phyloP scores from a whole-genome alignment of 2,329 filamentous ascomycete species.

The Escovopsis sp. region DNA sequence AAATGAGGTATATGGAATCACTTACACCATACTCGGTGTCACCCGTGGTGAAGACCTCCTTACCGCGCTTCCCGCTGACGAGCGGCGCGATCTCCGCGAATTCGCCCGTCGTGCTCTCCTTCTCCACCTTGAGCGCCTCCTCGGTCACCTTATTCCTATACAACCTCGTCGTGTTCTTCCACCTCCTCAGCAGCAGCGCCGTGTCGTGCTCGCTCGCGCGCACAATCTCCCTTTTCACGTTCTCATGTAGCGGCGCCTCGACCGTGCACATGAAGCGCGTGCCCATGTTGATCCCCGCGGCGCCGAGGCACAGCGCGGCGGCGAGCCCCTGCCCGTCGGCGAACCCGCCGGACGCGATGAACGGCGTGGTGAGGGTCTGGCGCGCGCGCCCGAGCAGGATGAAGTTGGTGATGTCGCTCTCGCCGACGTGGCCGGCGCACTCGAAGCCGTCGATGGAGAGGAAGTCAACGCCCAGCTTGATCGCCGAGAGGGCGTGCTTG shows the following conservation, averaged over 20 bases:
- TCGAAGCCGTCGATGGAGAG: conserved; percentile 95
- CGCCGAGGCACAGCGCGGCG: conserved; percentile 76
- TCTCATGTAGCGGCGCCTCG: conserved; percentile 80
- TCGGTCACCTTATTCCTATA: conserved; percentile 82
- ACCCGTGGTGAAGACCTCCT: conserved; percentile 82
- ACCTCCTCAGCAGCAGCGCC: conserved; percentile 69
- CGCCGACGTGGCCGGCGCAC: conserved; percentile 80
- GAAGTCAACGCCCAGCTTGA: conserved; percentile 94
- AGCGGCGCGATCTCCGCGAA: conserved; percentile 78
- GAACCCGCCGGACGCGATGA: conserved; percentile 92
- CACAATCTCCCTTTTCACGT: conserved; percentile 90
- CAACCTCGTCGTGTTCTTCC: conserved; percentile 82
- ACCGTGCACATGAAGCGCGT: conserved; percentile 95
- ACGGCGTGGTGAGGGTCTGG: conserved; percentile 71
- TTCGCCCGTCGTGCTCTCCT: conserved; percentile 66
- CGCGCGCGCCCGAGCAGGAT: conserved; percentile 74
- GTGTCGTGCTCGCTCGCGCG: conserved; percentile 82
- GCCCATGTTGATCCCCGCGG: conserved; percentile 95
- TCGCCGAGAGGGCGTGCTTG: conserved; percentile 75
- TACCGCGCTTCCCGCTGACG: conserved; percentile 80
- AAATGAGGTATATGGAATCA: too few species aligned
- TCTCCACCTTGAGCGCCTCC: conserved; percentile 70
- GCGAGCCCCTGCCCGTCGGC: conserved; percentile 88
- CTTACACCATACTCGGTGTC: conserved; percentile 80
- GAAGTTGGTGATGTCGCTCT: conserved; percentile 79